These are phyloP conservation scores for Amborella trichopoda DNA, from an alignment of 164 flowering plant genomes.

Conservation along the genomic window DNA sequence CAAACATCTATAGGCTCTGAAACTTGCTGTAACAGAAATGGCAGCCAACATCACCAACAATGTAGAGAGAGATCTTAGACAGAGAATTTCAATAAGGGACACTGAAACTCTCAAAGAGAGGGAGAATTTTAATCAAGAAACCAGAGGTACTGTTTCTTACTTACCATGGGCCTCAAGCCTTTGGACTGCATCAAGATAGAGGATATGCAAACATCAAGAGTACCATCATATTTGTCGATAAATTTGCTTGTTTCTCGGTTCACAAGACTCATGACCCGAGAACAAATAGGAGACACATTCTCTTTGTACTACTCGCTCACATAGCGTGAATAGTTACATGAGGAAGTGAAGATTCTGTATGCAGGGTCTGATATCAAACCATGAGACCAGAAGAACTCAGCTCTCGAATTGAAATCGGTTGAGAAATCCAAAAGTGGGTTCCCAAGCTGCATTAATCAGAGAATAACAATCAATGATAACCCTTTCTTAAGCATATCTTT, in stretches of 20 bases:
- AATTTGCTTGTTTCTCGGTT: slow-evolving; percentile 59
- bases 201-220: slow-evolving; percentile 73
- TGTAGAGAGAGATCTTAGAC: neutral
- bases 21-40: slow-evolving; percentile 23
- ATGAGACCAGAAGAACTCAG: slow-evolving; percentile 80
- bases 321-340: slow-evolving; percentile 67
- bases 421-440: slow-evolving; percentile 68
- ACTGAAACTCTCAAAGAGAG: neutral
- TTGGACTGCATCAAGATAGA: slow-evolving; percentile 54
- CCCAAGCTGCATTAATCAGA: slow-evolving; percentile 70
- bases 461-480: no score
- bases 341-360: slow-evolving; percentile 51
- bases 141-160: neutral
- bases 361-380: slow-evolving; percentile 81
- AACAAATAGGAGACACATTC: slow-evolving; percentile 46
- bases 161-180: slow-evolving; percentile 48
- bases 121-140: neutral
- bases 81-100: neutral
- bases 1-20: slow-evolving; percentile 60
- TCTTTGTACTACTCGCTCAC: slow-evolving; percentile 65
- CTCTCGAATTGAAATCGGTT: slow-evolving; percentile 64
- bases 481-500: no score
- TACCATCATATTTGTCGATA: slow-evolving; percentile 75
- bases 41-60: neutral
- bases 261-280: slow-evolving; percentile 55